Base-by-base conservation (phyloP, 306 rosid genomes). In the Albizia julibrissin region DNA sequence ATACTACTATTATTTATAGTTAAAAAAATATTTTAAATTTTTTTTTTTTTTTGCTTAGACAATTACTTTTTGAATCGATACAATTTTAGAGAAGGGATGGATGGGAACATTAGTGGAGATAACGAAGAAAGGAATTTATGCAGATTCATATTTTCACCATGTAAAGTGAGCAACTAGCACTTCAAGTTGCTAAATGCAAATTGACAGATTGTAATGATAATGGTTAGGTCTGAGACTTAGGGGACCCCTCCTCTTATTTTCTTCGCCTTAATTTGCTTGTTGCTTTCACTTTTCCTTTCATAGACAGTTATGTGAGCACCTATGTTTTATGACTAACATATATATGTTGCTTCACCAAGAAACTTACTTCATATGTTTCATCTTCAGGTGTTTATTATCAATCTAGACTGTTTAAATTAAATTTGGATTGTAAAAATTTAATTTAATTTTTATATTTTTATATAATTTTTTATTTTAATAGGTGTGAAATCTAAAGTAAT, bases 161-260 rank as follows among this genome's bases (percentile, higher is more conserved):
- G 22, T 22, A 70, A 75, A 84, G 83, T 65, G 74, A 54, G 74
- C 90, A 80, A 79, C 37, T 85, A 76, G 84, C 50, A 29, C 49
- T 26, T 74, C 81, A 64, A 81, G 62, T 83, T 85, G 85, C 71
- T 1, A 69, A 21, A 9, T 56, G 3, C n/a, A 52, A 12, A 21
- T 21, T 54, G 31, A 58, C 31, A 58, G 26, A 19, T 54, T 19
- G 11, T 54, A 12, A 54, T 3, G 0, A 33, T 52, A 56, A 22
- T 0, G 69, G 69, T 27, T 13, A 1, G 21, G 65, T 2, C 69
- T 64, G n/a, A 29, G 40, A 29, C 69, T 29, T 64, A 64, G 1
- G n/a, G 69, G 69, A 64, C 69, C 39, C 69, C 69, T 26, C 0
- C 26, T 58, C 37, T 33, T n/a, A 2, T 13, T 62, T 62, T 4